A percentile compares a stretch with the other conserved stretches of the same genome.
phyloP scores from a whole-genome alignment of 2,329 filamentous ascomycete species.

The Teratosphaeria gauchensis region DNA sequence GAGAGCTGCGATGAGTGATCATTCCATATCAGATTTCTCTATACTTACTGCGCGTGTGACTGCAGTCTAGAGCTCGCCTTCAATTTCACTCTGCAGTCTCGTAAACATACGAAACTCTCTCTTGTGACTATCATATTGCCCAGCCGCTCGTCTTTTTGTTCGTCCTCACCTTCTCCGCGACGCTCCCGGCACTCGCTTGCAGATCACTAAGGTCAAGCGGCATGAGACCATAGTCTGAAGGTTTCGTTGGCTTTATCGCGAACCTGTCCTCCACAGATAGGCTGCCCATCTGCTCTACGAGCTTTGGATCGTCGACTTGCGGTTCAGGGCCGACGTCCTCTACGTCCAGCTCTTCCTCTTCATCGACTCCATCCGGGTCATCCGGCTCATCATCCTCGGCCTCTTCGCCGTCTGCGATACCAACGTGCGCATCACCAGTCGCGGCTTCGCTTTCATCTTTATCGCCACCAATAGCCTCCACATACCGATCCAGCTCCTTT shows the following conservation, averaged over 20 bases:
- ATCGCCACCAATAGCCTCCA: slow-evolving; percentile 57
- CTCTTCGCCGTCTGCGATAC: slow-evolving; percentile 4
- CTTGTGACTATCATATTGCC: slow-evolving; percentile 21
- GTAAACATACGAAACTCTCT: background rate
- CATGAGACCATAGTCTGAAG: slow-evolving; percentile 14
- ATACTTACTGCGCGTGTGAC: background rate
- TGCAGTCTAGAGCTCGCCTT: background rate
- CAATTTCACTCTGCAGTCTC: background rate
- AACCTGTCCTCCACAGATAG: slow-evolving; percentile 10
- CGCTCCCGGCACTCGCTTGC: slow-evolving; percentile 16
- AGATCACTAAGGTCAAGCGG: slow-evolving; percentile 17
- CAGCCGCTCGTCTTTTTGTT: slow-evolving; percentile 29
- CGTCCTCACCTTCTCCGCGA: slow-evolving; percentile 21
- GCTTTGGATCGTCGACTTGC: slow-evolving; percentile 13
- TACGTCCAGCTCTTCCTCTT: slow-evolving; percentile 3
- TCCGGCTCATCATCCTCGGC: slow-evolving; percentile 7
- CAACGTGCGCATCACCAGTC: slow-evolving; percentile 30
- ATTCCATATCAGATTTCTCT: background rate
- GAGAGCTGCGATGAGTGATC: background rate
- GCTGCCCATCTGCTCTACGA: slow-evolving; percentile 16
- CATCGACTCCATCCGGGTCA: slow-evolving; percentile 5
- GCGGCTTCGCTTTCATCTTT: slow-evolving; percentile 32
- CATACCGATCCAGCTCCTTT: slow-evolving; percentile 84
- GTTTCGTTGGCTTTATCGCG: slow-evolving; percentile 7
- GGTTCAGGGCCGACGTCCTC: slow-evolving; percentile 7